A percentile compares a stretch with the other conserved stretches of the same genome.
Conservation (phyloP, 2,329 filamentous ascomycete species). For the Myriosclerotinia duriaeana region DNA sequence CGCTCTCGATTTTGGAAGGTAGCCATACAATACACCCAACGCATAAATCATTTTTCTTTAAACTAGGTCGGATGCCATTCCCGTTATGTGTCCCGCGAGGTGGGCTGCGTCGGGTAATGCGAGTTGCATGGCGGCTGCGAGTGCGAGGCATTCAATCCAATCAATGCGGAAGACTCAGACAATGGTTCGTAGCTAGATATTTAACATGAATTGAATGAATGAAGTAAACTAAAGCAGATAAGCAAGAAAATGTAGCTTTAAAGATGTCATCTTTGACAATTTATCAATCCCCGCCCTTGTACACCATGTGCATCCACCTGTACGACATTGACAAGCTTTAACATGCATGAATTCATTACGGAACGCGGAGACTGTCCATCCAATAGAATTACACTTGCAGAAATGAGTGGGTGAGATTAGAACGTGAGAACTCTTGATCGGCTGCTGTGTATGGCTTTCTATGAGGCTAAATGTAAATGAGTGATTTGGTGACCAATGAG, state of each 20-base stretch:
- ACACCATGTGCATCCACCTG: not conserved
- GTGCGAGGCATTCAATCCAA: conserved; percentile 13
- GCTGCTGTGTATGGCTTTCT: not conserved
- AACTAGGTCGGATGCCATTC: not conserved
- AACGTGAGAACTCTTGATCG: not conserved
- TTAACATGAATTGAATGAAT: no score
- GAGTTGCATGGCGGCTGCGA: conserved; percentile 10
- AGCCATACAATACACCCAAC: conserved; percentile 18
- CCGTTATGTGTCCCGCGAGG: not conserved
- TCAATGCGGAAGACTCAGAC: not conserved
- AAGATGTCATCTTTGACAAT: not conserved
- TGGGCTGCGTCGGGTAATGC: not conserved
- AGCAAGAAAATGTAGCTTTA: not conserved
- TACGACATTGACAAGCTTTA: conserved; percentile 1
- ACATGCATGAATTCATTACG: not conserved
- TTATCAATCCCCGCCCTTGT: conserved; percentile 11
- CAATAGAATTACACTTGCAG: not conserved
- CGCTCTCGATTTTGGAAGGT: not conserved
- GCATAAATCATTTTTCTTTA: not conserved
- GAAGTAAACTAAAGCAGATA: no score
- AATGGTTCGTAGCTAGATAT: no score
- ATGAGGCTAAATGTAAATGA: not conserved
- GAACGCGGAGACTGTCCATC: not conserved
- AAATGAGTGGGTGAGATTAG: not conserved
- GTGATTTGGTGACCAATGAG: not conserved